Base-by-base conservation (phyloP, 2,329 filamentous ascomycete genomes). In the Cytospora leucostoma region DNA sequence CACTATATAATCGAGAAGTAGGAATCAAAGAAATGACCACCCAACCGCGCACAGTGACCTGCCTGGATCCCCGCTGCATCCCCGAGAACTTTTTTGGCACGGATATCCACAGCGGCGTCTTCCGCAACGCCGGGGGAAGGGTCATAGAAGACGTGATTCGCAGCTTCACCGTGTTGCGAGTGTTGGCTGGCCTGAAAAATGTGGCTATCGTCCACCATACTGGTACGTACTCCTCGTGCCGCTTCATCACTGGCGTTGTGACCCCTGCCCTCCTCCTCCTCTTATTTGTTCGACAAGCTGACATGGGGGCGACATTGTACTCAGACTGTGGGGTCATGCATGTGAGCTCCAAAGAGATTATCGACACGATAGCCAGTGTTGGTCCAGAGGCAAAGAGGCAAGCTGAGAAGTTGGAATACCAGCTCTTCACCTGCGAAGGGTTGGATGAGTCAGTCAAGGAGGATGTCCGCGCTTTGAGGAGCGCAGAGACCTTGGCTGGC, bases 61-160 rank as follows among this genome's bases (percentile, higher is more conserved):
- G 63, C 15, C 32, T 63, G 17, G 63, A 63, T 15, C 60, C 63
- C 10, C 63, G 63, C 5, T 63, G 60, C 11, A 56, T 63, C n/a
- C 63, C 63, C 12, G 60, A 65, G 32, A 47, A 34, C 13, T 65
- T 63, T 52, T 65, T 65, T 32, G 63, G 63, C 4, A 56, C 63
- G 8, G 40, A 7, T 1, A 56, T 63, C 15, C 51, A 37, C 52
- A 60, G 63, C 27, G 32, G 27, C 7, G 60, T 63, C 35, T n/a
- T 63, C 13, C 63, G 60, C 32, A 65, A 65, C 7, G 60, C 60
- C 4, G 63, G 60, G 8, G 60, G 63, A 32, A 56, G 63, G 4
- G 63, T 56, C 7, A 65, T 60, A 4, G 56, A 65, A 32, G 63
- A 65, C 15, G 56, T 52, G 4, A 52, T 65, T 27, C 60, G 56